Conservation (phyloP, 345 rosid species). For the Citrus hindsii region DNA sequence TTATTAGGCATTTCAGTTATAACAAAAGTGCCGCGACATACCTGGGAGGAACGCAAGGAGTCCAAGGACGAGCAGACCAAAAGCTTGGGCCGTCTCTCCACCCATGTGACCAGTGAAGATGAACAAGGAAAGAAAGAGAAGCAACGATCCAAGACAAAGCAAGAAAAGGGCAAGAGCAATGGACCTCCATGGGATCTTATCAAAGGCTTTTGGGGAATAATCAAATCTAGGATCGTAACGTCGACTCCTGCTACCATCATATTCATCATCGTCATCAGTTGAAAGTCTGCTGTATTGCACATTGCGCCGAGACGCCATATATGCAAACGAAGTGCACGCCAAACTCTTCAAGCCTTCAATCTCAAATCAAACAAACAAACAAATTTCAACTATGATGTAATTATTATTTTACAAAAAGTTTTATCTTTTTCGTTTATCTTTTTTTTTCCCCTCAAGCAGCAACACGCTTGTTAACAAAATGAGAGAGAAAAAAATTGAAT, state of each 20-base stretch:
- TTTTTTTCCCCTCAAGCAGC: neutral
- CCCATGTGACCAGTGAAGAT: conserved; percentile 87
- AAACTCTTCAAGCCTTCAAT: neutral
- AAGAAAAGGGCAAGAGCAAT: conserved; percentile 69
- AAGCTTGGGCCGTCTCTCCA: conserved; percentile 75
- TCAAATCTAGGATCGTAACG: conserved; percentile 67
- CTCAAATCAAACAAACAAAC: neutral
- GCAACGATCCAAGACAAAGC: conserved; percentile 60
- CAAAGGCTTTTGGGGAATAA: conserved; percentile 53
- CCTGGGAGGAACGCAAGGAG: conserved; percentile 85
- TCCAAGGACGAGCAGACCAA: conserved; percentile 77
- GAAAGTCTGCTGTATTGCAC: conserved; percentile 54
- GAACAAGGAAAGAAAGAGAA: conserved; percentile 66
- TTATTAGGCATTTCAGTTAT: neutral
- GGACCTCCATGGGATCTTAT: conserved; percentile 82
- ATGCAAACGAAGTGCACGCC: neutral
- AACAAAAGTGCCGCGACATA: conserved; percentile 11
- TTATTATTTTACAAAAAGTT: too few relatives aligned
- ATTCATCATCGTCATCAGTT: conserved; percentile 49
- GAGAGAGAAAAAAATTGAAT: neutral
- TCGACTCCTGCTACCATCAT: conserved; percentile 27
- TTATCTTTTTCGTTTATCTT: too few relatives aligned
- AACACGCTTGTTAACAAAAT: neutral
- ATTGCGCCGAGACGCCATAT: conserved; percentile 62
- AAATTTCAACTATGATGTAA: neutral